Conservation (phyloP, 202 grass and related monocot genomes). For the Setaria italica region DNA sequence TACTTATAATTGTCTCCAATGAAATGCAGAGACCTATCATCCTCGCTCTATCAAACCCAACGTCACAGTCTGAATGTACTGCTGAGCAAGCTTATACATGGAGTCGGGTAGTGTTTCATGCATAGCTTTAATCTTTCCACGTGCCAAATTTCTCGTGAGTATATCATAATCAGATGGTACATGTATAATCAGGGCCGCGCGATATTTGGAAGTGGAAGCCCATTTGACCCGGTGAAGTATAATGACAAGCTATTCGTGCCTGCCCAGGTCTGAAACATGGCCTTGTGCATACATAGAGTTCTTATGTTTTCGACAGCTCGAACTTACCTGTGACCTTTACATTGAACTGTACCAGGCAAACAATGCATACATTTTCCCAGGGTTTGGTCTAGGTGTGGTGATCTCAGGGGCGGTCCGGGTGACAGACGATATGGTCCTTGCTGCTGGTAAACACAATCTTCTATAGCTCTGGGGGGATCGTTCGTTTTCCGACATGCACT, state of each 20-base stretch:
- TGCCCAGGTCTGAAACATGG: slow-evolving; percentile 65
- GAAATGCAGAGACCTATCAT: slow-evolving; percentile 81
- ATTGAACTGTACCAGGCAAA: slow-evolving; percentile 64
- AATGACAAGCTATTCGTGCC: slow-evolving; percentile 68
- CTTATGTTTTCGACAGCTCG: not conserved
- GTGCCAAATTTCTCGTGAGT: not conserved
- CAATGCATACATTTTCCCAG: slow-evolving; percentile 97
- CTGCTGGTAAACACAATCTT: slow-evolving; percentile 64
- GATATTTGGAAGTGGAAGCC: slow-evolving; percentile 96
- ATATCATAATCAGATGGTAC: slow-evolving; percentile 8
- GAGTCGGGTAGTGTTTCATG: slow-evolving; percentile 66
- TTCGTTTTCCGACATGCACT: not conserved
- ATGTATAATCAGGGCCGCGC: slow-evolving; percentile 57
- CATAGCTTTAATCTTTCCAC: not conserved
- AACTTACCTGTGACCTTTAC: slow-evolving; percentile 20
- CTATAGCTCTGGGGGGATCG: not conserved
- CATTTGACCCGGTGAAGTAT: slow-evolving; percentile 90
- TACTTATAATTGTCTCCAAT: slow-evolving; percentile 35
- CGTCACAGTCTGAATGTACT: slow-evolving; percentile 76
- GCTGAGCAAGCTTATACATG: slow-evolving; percentile 82
- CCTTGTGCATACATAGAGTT: not conserved
- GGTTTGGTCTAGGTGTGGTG: slow-evolving; percentile 85
- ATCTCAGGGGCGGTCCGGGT: slow-evolving; percentile 80
- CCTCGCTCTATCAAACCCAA: slow-evolving; percentile 80
- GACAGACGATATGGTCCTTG: slow-evolving; percentile 81